Conservation (phyloP, 139 green algal species). For the Pedinophyceae sp. region DNA sequence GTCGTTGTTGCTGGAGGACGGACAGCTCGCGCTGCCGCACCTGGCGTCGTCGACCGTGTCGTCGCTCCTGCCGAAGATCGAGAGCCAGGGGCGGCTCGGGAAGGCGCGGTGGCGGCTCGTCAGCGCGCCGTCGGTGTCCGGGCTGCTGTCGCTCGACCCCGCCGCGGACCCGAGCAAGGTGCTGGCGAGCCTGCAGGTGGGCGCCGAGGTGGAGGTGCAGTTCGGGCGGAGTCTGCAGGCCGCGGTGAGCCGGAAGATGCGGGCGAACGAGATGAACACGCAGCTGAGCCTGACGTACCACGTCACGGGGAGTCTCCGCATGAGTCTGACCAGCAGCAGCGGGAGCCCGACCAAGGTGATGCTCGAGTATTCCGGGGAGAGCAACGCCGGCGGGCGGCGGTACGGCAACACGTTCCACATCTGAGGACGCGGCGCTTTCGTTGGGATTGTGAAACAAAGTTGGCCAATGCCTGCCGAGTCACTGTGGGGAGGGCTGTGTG, state of each 20-base stretch:
- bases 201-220: slow-evolving; percentile 85
- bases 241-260: slow-evolving; percentile 2
- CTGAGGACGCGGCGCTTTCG: no score
- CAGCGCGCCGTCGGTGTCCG: slow-evolving; percentile 59
- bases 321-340: background rate
- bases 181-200: slow-evolving; percentile 19
- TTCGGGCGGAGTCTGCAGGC: slow-evolving; percentile 36
- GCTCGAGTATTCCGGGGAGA: slow-evolving; percentile 9
- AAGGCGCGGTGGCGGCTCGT: slow-evolving; percentile 64
- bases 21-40: slow-evolving; percentile 72
- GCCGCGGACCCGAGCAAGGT: slow-evolving; percentile 2
- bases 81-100: slow-evolving; percentile 76
- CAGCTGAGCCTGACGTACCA: slow-evolving; percentile 8
- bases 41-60: slow-evolving; percentile 71
- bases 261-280: background rate
- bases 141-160: slow-evolving; percentile 31
- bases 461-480: no score
- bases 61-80: slow-evolving; percentile 83
- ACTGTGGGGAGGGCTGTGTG: no score
- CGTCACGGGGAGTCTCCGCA: slow-evolving; percentile 3
- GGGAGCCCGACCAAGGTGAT: background rate
- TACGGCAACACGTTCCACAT: no score
- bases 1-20: slow-evolving; percentile 77
- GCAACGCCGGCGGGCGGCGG: no score
- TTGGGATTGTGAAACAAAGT: no score